Conservation (phyloP, 345 rosid genomes). For the Leavenworthia alabamica region DNA sequence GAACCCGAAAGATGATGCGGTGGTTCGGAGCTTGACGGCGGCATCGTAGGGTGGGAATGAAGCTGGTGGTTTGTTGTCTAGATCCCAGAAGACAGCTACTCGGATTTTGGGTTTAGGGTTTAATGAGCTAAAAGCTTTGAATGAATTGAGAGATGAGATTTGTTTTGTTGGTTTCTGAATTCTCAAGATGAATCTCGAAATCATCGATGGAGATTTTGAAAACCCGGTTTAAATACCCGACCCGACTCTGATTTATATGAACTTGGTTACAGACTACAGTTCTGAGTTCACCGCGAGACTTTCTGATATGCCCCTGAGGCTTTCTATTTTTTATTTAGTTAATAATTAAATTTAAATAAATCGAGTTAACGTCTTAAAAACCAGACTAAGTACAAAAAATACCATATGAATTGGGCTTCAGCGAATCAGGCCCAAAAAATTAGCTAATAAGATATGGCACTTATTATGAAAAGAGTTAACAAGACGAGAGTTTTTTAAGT, state of each 20-base stretch:
- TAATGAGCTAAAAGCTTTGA: conserved; percentile 22
- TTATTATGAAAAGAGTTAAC: not conserved
- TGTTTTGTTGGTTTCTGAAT: not conserved
- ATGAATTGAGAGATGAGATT: conserved; percentile 20
- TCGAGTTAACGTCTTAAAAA: no score
- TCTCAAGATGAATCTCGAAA: not conserved
- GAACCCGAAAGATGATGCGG: conserved; percentile 56
- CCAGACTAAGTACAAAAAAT: no score
- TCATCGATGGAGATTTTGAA: not conserved
- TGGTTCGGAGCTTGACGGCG: conserved; percentile 56
- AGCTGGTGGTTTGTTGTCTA: conserved; percentile 73
- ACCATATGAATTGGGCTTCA: no score
- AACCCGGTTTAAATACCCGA: not conserved
- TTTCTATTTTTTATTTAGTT: no score
- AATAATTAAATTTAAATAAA: no score
- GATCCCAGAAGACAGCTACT: conserved; percentile 84
- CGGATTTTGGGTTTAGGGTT: conserved; percentile 29
- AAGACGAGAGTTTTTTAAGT: not conserved
- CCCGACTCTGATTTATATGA: not conserved
- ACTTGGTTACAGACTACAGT: not conserved
- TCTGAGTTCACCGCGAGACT: no score
- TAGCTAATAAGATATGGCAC: no score
- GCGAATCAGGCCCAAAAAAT: no score
- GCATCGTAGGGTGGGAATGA: conserved; percentile 64
- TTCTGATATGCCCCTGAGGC: no score